phyloP scores from a whole-genome alignment of 495 filamentous ascomycete genomes.

The Aspergillus incahuasiensis region DNA sequence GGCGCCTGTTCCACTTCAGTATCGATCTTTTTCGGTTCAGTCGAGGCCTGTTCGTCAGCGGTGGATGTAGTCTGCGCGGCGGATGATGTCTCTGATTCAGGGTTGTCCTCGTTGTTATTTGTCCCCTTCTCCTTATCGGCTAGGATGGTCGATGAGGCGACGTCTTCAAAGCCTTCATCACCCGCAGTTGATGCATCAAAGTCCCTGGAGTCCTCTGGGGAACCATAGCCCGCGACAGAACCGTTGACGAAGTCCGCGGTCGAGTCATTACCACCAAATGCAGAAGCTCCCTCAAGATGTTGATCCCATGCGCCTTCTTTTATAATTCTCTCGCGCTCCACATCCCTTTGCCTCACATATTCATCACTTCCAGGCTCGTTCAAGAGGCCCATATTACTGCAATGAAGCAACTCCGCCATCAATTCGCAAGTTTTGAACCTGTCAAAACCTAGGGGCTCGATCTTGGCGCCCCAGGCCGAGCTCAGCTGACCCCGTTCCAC shows the following conservation, averaged over 20 bases:
- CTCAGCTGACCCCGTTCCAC: constrained; percentile 63
- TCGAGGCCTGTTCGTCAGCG: constrained; percentile 2
- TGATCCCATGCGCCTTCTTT: constrained; percentile 55
- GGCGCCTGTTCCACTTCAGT: neutral
- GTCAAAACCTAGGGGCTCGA: constrained; percentile 95
- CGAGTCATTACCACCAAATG: constrained; percentile 47
- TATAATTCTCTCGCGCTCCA: constrained; percentile 72
- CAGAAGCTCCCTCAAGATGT: constrained; percentile 36
- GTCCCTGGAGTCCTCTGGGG: constrained; percentile 46
- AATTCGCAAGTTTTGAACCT: constrained; percentile 98
- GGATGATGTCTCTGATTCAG: constrained; percentile 8
- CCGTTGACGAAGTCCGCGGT: constrained; percentile 40
- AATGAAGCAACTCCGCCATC: constrained; percentile 96
- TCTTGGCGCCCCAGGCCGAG: constrained; percentile 81
- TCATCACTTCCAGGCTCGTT: constrained; percentile 91
- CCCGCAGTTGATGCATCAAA: constrained; percentile 67
- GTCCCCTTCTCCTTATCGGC: constrained; percentile 55
- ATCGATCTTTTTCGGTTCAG: constrained; percentile 22
- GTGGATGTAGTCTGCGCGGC: neutral
- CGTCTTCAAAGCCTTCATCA: constrained; percentile 94
- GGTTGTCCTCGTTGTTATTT: constrained; percentile 4
- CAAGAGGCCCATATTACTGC: constrained; percentile 96
- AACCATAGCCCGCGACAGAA: constrained; percentile 30
- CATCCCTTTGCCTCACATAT: constrained; percentile 74
- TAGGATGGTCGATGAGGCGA: constrained; percentile 63